Conservation (phyloP, 306 rosid species). For the Arachis stenosperma region DNA sequence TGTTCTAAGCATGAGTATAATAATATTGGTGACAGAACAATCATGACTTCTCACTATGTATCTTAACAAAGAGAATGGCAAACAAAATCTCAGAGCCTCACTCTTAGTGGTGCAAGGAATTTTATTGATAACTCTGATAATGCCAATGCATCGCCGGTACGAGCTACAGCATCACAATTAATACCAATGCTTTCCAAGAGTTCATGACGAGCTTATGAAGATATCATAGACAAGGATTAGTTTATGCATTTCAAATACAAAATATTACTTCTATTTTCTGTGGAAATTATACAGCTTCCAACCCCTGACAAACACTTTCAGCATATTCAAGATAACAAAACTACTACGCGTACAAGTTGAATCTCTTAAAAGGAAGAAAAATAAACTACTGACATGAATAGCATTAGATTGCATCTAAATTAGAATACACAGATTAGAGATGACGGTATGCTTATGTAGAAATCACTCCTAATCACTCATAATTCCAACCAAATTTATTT, state of each 20-base stretch:
- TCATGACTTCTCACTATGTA: constrained; percentile 7
- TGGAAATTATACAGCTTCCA: background rate
- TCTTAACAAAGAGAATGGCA: constrained; percentile 14
- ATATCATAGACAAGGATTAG: constrained; percentile 37
- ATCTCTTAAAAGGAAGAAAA: background rate
- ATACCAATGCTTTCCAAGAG: constrained; percentile 65
- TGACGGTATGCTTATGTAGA: background rate
- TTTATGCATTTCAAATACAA: constrained; percentile 3
- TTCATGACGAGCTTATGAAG: constrained; percentile 75
- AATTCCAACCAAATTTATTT: too few relatives aligned
- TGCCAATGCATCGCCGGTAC: constrained; percentile 73
- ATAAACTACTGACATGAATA: constrained; percentile 2
- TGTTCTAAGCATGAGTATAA: constrained; percentile 36
- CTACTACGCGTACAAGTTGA: background rate
- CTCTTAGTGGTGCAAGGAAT: constrained; percentile 85
- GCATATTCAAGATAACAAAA: background rate
- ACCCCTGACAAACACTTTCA: constrained; percentile 6
- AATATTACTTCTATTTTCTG: constrained; percentile 3
- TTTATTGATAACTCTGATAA: constrained; percentile 72
- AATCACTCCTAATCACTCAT: constrained; percentile 1
- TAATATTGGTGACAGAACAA: constrained; percentile 18
- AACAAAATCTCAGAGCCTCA: constrained; percentile 42
- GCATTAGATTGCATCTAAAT: constrained; percentile 23
- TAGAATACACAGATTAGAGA: constrained; percentile 5
- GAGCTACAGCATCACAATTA: constrained; percentile 67